Evolutionary conservation across 108 stramenopile genomes (phyloP).

Genomic region (Skeletonema costatum): DNA sequence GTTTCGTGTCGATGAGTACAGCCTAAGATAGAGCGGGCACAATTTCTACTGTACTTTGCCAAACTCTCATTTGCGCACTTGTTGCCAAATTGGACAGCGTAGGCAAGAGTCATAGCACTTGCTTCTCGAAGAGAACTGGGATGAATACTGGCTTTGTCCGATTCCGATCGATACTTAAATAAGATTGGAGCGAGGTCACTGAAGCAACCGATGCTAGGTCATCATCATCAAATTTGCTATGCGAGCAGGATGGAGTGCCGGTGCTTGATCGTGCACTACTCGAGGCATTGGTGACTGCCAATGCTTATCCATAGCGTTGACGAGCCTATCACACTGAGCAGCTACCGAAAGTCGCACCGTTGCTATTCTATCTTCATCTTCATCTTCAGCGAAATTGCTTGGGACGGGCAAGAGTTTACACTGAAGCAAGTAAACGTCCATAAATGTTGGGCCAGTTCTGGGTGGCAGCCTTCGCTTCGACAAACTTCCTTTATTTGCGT

Average conservation of each 20-base stretch:
- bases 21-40: constrained; percentile 88
- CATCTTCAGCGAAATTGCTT: constrained; percentile 86
- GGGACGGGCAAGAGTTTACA: constrained; percentile 91
- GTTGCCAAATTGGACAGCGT: constrained; percentile 84
- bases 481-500: constrained; percentile 86
- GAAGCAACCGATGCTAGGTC: constrained; percentile 73
- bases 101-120: constrained; percentile 82
- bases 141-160: constrained; percentile 79
- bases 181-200: constrained; percentile 54
- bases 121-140: constrained; percentile 82
- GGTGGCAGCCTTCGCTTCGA: constrained; percentile 78
- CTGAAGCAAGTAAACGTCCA: constrained; percentile 88
- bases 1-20: constrained; percentile 82
- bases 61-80: constrained; percentile 86
- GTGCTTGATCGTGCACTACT: constrained; percentile 48
- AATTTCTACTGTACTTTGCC: constrained; percentile 91
- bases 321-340: constrained; percentile 86
- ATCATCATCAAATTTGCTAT: constrained; percentile 66
- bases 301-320: constrained; percentile 80
- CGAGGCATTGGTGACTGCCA: constrained; percentile 91
- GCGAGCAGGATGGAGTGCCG: constrained; percentile 35
- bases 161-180: constrained; percentile 44
- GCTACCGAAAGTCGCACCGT: constrained; percentile 86
- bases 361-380: constrained; percentile 83
- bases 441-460: constrained; percentile 82